Conservation (phyloP, 192 early-diverging fungal species). For the Coemansia sp. region DNA sequence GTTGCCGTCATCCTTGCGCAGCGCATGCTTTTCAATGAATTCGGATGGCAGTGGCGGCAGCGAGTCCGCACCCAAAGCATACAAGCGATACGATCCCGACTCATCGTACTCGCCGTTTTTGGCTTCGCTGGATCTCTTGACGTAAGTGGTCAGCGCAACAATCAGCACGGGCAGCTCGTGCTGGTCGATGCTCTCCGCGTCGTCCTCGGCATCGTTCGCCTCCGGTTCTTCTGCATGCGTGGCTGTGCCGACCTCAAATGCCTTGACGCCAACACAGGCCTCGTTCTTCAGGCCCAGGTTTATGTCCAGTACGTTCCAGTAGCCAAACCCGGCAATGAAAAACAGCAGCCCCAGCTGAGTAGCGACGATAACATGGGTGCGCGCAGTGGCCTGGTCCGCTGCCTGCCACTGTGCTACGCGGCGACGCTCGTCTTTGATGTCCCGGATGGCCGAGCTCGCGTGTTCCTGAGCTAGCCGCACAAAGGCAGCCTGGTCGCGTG, state of each 20-base stretch:
- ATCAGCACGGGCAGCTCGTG: constrained; percentile 25
- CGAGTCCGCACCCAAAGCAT: constrained; percentile 41
- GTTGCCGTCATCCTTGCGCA: background rate
- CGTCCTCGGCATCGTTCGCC: background rate
- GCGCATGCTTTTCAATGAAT: constrained; percentile 36
- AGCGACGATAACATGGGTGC: constrained; percentile 47
- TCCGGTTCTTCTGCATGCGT: background rate
- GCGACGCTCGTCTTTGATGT: constrained; percentile 31
- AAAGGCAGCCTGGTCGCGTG: constrained; percentile 11
- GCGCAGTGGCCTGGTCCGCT: constrained; percentile 12
- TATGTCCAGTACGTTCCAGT: constrained; percentile 52
- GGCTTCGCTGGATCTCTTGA: constrained; percentile 29
- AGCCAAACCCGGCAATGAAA: constrained; percentile 50
- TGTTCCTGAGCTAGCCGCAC: constrained; percentile 15
- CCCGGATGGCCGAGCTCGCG: constrained; percentile 5
- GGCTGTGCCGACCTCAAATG: constrained; percentile 27
- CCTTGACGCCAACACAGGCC: constrained; percentile 50
- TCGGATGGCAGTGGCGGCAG: constrained; percentile 26
- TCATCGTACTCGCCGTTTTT: constrained; percentile 14
- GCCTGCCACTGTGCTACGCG: constrained; percentile 27
- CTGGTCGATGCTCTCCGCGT: constrained; percentile 3
- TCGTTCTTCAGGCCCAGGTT: constrained; percentile 35
- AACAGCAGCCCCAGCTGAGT: constrained; percentile 44
- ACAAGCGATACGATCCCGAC: constrained; percentile 33
- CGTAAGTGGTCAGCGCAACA: constrained; percentile 45